Evolutionary conservation across 805 yeast genomes (phyloP), one percentile per base, ranked within the genome.

Genomic region (Starmerella vitae): DNA sequence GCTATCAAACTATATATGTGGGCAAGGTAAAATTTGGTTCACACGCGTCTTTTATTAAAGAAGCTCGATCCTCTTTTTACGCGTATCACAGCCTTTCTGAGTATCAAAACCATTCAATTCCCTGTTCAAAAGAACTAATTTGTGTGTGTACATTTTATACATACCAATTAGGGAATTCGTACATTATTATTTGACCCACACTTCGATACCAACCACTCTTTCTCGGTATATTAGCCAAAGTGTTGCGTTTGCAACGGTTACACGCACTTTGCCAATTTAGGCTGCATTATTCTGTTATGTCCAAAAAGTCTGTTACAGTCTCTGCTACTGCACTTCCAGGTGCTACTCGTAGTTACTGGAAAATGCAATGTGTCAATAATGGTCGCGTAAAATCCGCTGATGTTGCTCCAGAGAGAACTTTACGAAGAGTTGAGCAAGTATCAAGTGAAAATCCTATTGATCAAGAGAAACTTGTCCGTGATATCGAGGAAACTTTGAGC

Each of bases 311-410:
- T 9, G 20, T 5, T 18, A 36, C 13, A 14, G 20, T 13, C 8
- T 4, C 20, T 12, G 25, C 33, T 10, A 27, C 20, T 24, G 33
- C 12, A 29, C 24, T 25, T 25, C 38, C 38, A 12, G 38, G 38
- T 13, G 33, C 28, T 8, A 28, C 38, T 8, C 33, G 38, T 18
- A 17, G 25, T 7, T 27, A 35, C 22, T 35, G 38, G 38, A 30
- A 20, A 15, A 35, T 35, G 38, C 19, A 14, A 9, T 35, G 38
- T 20, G 10, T 17, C 33, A n/a, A n/a, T 13, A 18, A n/a, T 6
- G 32, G 26, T 13, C 13, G 25, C 9, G 14, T 27, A 9, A 8
- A 13, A 4, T 4, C n/a, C 10, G 28, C 38, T 12, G 29, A 12
- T 17, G 28, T 36, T 14, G 38, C 38, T 10, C 32, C 32, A 4